Evolutionary conservation across 768 basidiomycete species (phyloP), one percentile per base, ranked within the genome.

Genomic region (Rhizopogon vinicolor): DNA sequence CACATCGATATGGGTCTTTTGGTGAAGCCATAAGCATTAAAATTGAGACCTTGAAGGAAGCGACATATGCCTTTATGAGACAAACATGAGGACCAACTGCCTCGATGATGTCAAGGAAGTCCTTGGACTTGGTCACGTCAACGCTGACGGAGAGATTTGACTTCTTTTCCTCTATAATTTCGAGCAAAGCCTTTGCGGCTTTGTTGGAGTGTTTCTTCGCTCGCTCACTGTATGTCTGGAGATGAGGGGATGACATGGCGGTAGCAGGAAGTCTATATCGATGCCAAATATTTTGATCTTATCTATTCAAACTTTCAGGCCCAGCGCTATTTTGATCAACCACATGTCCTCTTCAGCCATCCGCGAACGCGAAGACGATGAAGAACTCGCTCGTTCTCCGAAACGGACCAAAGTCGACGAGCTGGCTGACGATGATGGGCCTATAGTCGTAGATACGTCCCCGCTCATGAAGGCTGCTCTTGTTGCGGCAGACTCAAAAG

Each of bases 111-210:
- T 82, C 77, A 39, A 98, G 77, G 64, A 98, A 87, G 63, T 93
- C 87, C 14, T 74, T 77, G 52, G 84, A 78, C 49, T 78, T 85
- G 5, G 91, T 90, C 41, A 98, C 93, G 75, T 99, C 97, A 28
- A 98, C 93, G 63, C 92, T 94, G 56, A 99, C 91, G 41, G 93
- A 93, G 14, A 99, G 85, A 68, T 99, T 99, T 8, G 91, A 81
- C 64, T 85, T 78, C 70, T 99, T 99, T 56, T 87, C 78, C 59
- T 85, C 89, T 72, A 98, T 92, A 4, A 86, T 85, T 66, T 84
- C 80, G 18, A 98, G 80, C 8, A 98, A 81, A 3, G 81, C 72
- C 63, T 78, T 86, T 0, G 94, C 93, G 7, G 93, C 85, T 5
- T 88, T 83, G 67, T 96, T 97, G 4, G 60, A 58, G 57, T 88